Evolutionary conservation across 2,329 filamentous ascomycete genomes (phyloP).

Genomic region (Paracorniculantispora psalliotae): DNA sequence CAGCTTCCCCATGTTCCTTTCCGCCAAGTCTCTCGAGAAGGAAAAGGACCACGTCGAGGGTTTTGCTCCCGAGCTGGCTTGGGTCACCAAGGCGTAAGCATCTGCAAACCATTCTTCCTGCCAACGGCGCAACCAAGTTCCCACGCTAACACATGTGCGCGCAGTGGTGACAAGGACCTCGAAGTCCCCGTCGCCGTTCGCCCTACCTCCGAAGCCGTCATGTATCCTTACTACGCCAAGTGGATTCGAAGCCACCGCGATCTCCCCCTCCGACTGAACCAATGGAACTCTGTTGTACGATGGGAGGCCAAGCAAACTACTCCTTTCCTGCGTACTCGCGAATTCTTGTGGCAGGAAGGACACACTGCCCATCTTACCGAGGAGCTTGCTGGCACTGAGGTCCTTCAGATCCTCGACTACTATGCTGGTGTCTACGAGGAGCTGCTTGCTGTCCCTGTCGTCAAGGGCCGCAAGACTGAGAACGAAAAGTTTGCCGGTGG

Average conservation of each 20-base stretch:
- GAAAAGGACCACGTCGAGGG: slow-evolving; percentile 98
- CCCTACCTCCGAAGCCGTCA: slow-evolving; percentile 70
- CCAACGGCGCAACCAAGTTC: not conserved
- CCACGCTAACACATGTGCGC: not conserved
- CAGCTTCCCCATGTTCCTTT: slow-evolving; percentile 95
- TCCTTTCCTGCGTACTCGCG: slow-evolving; percentile 84
- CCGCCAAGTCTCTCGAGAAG: slow-evolving; percentile 75
- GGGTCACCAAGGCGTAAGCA: slow-evolving; percentile 76
- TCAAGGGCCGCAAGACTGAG: slow-evolving; percentile 90
- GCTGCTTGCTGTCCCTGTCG: slow-evolving; percentile 88
- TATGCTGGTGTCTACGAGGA: slow-evolving; percentile 92
- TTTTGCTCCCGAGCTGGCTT: slow-evolving; percentile 90
- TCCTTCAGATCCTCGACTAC: slow-evolving; percentile 85
- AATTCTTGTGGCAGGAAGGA: slow-evolving; percentile 98
- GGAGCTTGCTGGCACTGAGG: slow-evolving; percentile 75
- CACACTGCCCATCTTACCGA: slow-evolving; percentile 87
- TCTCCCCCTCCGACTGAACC: slow-evolving; percentile 87
- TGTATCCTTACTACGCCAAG: slow-evolving; percentile 94
- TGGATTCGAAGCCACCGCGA: slow-evolving; percentile 97
- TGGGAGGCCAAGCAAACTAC: slow-evolving; percentile 96
- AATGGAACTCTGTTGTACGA: slow-evolving; percentile 90
- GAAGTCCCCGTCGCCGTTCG: slow-evolving; percentile 71
- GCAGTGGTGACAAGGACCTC: slow-evolving; percentile 82
- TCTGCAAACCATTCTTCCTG: not conserved
- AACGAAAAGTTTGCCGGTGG: slow-evolving; percentile 98